A percentile compares a stretch with the other conserved stretches of the same genome.
Conservation (phyloP, 805 yeast species). For the Ogataea glucozyma region DNA sequence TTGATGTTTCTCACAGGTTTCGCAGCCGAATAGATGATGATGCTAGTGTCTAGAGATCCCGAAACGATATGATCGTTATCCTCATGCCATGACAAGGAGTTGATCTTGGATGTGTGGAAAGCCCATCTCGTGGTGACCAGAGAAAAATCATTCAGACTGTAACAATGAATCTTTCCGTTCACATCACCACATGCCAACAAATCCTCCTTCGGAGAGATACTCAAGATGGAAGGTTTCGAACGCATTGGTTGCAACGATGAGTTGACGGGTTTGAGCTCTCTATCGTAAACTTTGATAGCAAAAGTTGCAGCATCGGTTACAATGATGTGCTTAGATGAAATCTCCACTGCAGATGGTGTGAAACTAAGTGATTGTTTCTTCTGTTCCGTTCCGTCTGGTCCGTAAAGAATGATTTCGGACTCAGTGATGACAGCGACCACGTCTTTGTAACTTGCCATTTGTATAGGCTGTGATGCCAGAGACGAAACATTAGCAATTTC, state of each 20-base stretch:
- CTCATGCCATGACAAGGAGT: slow-evolving; percentile 74
- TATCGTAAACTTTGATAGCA: slow-evolving; percentile 41
- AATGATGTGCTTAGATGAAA: slow-evolving; percentile 45
- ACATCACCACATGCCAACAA: slow-evolving; percentile 83
- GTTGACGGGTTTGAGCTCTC: slow-evolving; percentile 13
- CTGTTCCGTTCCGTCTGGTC: slow-evolving; percentile 32
- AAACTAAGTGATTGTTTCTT: slow-evolving; percentile 36
- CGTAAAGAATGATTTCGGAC: slow-evolving; percentile 39
- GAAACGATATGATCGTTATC: slow-evolving; percentile 74
- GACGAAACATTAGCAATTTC: slow-evolving; percentile 31
- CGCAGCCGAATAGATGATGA: slow-evolving; percentile 76
- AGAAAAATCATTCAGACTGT: slow-evolving; percentile 51
- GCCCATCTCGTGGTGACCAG: slow-evolving; percentile 91
- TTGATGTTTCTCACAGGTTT: slow-evolving; percentile 79
- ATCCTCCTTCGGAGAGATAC: slow-evolving; percentile 69
- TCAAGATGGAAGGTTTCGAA: slow-evolving; percentile 60
- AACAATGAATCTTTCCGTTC: slow-evolving; percentile 82
- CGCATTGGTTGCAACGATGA: slow-evolving; percentile 44
- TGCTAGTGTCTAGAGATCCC: slow-evolving; percentile 81
- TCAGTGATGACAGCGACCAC: slow-evolving; percentile 47
- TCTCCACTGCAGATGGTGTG: slow-evolving; percentile 48
- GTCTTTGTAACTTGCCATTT: slow-evolving; percentile 40
- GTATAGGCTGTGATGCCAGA: slow-evolving; percentile 50
- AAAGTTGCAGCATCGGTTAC: slow-evolving; percentile 49
- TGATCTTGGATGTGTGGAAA: slow-evolving; percentile 84